phyloP scores from a whole-genome alignment of 2,329 filamentous ascomycete genomes.

The Cryphonectria naterciae region DNA sequence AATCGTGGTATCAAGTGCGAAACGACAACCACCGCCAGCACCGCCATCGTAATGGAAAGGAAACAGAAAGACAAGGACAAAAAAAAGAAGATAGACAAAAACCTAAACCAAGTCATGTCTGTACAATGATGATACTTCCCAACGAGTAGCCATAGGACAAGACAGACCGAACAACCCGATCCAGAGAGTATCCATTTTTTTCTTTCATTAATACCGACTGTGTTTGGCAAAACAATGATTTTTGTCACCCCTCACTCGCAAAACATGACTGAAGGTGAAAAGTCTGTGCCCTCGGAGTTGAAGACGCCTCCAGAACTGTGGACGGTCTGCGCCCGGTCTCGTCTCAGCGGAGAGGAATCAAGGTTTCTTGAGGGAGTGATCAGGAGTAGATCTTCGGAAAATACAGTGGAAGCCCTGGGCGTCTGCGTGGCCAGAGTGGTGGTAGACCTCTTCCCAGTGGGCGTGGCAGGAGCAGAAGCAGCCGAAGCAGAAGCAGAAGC shows the following conservation, averaged over 20 bases:
- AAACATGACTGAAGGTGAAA: conserved; percentile 14
- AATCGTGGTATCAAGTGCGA: conserved; percentile 15
- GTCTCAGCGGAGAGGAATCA: background rate
- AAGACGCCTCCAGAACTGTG: background rate
- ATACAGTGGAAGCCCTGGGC: background rate
- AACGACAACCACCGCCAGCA: background rate
- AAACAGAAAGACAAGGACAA: background rate
- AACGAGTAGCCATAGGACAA: background rate
- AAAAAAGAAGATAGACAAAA: background rate
- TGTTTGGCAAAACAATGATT: background rate
- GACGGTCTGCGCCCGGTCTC: background rate
- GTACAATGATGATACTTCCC: background rate
- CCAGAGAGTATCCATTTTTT: no score
- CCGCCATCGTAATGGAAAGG: background rate
- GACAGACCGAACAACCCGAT: background rate
- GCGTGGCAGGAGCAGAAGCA: background rate
- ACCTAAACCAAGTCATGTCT: background rate
- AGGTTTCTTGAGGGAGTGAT: background rate
- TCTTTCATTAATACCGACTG: background rate
- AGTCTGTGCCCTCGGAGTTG: conserved; percentile 11
- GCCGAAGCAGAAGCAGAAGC: background rate
- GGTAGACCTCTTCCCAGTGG: background rate
- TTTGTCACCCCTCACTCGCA: background rate
- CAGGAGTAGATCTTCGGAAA: background rate
- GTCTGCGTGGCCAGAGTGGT: background rate